These are phyloP conservation scores for Dactylellina leptospora DNA, from an alignment of 2,329 filamentous ascomycete genomes.

Conservation along the genomic window DNA sequence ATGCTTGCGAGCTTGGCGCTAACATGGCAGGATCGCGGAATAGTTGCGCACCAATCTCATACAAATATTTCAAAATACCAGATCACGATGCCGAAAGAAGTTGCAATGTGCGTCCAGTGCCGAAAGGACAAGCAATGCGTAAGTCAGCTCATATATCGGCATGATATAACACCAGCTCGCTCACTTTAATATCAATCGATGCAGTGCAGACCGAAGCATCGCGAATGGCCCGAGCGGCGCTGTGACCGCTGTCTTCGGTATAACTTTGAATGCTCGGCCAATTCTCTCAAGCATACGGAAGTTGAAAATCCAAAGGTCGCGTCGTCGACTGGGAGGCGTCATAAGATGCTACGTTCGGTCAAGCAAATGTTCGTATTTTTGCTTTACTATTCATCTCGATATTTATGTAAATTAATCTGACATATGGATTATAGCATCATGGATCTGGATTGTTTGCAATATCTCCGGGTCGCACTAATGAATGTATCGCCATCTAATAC, in stretches of 20 bases:
- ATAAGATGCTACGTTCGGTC: not conserved
- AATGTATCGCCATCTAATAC: not conserved
- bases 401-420: not conserved
- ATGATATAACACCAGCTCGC: not conserved
- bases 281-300: not conserved
- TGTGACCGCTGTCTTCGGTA: constrained; percentile 8
- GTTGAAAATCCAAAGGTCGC: not conserved
- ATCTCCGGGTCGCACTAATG: not conserved
- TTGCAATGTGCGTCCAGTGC: constrained; percentile 6
- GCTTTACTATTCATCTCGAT: not conserved
- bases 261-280: constrained; percentile 6
- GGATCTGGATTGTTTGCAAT: constrained; percentile 9
- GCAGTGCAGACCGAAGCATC: not conserved
- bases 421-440: not conserved
- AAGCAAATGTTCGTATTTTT: constrained; percentile 2
- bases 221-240: constrained; percentile 6
- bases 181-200: not conserved
- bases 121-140: constrained; percentile 11
- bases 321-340: not conserved
- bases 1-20: too few species aligned
- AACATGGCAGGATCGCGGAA: too few species aligned
- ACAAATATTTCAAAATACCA: too few species aligned
- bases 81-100: constrained; percentile 8
- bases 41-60: too few species aligned
- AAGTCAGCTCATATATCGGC: not conserved